phyloP scores from a whole-genome alignment of 257 asterid genomes.

The Ilex aquifolium region DNA sequence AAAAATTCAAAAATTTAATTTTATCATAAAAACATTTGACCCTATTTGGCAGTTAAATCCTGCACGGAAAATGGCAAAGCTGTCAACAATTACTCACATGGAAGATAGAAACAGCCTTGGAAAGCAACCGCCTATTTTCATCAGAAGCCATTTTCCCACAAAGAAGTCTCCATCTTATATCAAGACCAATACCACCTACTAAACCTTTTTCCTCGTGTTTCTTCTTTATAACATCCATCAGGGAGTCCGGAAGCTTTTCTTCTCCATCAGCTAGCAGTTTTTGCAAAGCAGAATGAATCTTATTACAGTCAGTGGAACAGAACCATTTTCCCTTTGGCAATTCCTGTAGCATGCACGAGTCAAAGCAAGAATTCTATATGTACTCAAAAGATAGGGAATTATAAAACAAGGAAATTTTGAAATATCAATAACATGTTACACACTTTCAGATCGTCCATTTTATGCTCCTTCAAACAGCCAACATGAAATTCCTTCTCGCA shows the following conservation, averaged over 20 bases:
- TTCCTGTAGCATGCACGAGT: slow-evolving; percentile 42
- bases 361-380: slow-evolving; percentile 3
- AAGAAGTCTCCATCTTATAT: slow-evolving; percentile 72
- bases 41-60: too few species aligned
- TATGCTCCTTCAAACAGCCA: slow-evolving; percentile 71
- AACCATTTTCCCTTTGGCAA: slow-evolving; percentile 81
- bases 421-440: slow-evolving; percentile 2
- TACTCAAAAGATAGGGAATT: slow-evolving; percentile 1
- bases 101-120: slow-evolving; percentile 65
- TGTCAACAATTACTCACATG: slow-evolving; percentile 46
- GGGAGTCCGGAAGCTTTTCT: slow-evolving; percentile 50
- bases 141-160: slow-evolving; percentile 56
- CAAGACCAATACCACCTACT: slow-evolving; percentile 28
- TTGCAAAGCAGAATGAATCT: slow-evolving; percentile 46
- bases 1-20: too few species aligned
- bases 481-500: slow-evolving; percentile 92
- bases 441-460: slow-evolving; percentile 69
- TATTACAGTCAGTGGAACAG: slow-evolving; percentile 58
- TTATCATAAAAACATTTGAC: too few species aligned
- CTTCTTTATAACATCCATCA: slow-evolving; percentile 37
- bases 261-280: slow-evolving; percentile 56
- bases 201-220: slow-evolving; percentile 33
- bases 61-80: background rate
- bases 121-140: slow-evolving; percentile 55
- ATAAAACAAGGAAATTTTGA: background rate